Conservation (phyloP, 441 rosid genomes). For the Syzygium syzygioides region DNA sequence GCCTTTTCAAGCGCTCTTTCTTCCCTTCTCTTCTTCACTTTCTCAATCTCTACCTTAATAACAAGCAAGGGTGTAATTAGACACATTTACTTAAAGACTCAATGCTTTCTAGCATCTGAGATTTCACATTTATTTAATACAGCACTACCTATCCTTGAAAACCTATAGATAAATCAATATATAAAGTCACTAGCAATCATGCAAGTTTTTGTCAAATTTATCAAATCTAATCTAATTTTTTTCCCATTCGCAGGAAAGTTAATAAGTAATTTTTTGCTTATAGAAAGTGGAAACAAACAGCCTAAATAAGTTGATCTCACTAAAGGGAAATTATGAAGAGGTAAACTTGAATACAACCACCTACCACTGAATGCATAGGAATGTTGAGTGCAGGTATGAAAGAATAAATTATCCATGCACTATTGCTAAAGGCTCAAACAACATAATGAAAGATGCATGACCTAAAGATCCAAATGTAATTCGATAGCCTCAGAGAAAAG, state of each 20-base stretch:
- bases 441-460: not conserved
- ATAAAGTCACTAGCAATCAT: not conserved
- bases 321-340: not conserved
- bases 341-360: not conserved
- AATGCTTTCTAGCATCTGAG: not conserved
- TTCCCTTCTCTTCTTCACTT: constrained; percentile 95
- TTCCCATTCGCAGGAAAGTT: not conserved
- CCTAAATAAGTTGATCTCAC: not conserved
- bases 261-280: not conserved
- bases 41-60: constrained; percentile 81
- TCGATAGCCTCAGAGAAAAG: not conserved
- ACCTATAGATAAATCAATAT: not conserved
- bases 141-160: not conserved
- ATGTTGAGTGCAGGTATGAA: not conserved
- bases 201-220: not conserved
- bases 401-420: not conserved
- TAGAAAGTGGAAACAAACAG: not conserved
- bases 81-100: not conserved
- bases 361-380: not conserved
- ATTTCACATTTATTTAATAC: not conserved
- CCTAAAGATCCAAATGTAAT: not conserved
- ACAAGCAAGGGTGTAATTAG: constrained; percentile 1
- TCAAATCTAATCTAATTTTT: not conserved
- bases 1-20: constrained; percentile 94
- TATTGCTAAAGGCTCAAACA: not conserved